Conservation (phyloP, 306 rosid species). For the Amphicarpaea edgeworthii region DNA sequence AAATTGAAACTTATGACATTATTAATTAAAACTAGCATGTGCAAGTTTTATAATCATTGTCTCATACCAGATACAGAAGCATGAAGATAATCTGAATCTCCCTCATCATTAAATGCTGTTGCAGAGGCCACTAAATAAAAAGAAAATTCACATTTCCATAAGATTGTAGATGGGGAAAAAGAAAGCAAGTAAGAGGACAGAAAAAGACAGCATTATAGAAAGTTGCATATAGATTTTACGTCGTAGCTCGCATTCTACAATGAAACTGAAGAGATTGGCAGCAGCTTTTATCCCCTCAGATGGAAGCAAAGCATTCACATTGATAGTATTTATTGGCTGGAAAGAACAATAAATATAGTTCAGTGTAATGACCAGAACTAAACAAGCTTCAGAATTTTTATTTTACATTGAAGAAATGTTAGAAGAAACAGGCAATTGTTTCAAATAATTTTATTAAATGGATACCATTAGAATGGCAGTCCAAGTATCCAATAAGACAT, state of each 20-base stretch:
- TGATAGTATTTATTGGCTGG: conserved; percentile 74
- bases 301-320: conserved; percentile 71
- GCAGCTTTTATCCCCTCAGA: conserved; percentile 81
- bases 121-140: conserved; percentile 77
- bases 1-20: too few relatives aligned
- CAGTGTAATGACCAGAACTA: conserved; percentile 37
- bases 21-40: conserved; percentile 7
- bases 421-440: conserved; percentile 30
- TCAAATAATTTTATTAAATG: conserved; percentile 33
- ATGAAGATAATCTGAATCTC: conserved; percentile 72
- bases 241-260: conserved; percentile 87
- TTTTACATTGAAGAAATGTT: conserved; percentile 31
- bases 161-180: conserved; percentile 37
- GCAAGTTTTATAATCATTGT: conserved; percentile 41
- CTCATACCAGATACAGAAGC: conserved; percentile 84
- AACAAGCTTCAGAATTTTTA: conserved; percentile 33
- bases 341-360: conserved; percentile 40
- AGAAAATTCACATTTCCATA: conserved; percentile 39
- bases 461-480: conserved; percentile 82
- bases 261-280: conserved; percentile 77
- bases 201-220: conserved; percentile 38
- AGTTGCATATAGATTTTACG: conserved; percentile 52
- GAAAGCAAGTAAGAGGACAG: conserved; percentile 29
- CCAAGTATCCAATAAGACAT: conserved; percentile 88
- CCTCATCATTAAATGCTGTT: conserved; percentile 77